Conservation (phyloP, 192 early-diverging fungal genomes). For the Linnemannia elongata region DNA sequence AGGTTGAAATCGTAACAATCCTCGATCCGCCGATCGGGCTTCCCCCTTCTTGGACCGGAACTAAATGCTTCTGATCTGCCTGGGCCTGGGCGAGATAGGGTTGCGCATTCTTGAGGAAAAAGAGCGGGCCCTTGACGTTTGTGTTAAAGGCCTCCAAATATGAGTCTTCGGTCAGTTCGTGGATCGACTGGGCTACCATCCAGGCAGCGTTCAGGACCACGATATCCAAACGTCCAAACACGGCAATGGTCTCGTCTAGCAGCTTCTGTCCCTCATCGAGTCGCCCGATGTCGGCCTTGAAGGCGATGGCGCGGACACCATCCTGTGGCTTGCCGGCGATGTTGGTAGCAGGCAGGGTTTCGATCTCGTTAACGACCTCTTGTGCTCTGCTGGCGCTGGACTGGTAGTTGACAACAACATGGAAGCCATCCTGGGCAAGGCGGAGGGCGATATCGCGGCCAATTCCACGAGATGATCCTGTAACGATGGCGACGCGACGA, state of each 20-base stretch:
- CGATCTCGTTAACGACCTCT: conserved; percentile 21
- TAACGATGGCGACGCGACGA: no score
- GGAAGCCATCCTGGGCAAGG: no score
- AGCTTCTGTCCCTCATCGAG: conserved; percentile 8
- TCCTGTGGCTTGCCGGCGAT: not conserved
- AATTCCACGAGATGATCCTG: no score
- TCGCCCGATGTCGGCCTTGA: conserved; percentile 57
- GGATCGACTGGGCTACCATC: conserved; percentile 24
- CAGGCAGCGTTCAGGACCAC: conserved; percentile 61
- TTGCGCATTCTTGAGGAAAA: conserved; percentile 32
- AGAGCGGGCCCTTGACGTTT: conserved; percentile 47
- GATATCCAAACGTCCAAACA: conserved; percentile 59
- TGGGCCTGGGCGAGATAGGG: conserved; percentile 38
- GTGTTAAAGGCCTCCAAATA: conserved; percentile 41
- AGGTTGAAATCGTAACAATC: conserved; percentile 53
- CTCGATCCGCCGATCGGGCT: conserved; percentile 15
- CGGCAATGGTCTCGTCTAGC: conserved; percentile 40
- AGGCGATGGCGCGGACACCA: conserved; percentile 48
- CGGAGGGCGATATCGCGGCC: no score
- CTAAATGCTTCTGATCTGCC: not conserved
- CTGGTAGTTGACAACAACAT: no score
- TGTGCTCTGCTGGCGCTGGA: no score
- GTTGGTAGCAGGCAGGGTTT: not conserved
- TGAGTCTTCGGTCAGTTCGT: conserved; percentile 34
- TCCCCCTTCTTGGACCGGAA: not conserved